Conservation (phyloP, 2,329 filamentous ascomycete species). For the Clonostachys sp. region DNA sequence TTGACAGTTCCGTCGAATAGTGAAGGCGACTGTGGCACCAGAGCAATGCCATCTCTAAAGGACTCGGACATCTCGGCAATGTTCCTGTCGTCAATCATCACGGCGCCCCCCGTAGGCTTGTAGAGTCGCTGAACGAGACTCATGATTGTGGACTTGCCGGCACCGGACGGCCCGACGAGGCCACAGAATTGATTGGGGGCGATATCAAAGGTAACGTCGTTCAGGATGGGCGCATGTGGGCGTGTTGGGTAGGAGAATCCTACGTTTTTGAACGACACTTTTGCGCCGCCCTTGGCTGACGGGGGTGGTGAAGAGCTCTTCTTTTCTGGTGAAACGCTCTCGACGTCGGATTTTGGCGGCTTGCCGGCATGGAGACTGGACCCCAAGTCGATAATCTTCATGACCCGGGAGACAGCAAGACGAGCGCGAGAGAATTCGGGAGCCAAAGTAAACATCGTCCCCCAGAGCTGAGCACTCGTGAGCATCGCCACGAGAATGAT, state of each 20-base stretch:
- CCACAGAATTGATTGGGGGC: slow-evolving; percentile 38
- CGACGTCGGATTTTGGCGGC: slow-evolving; percentile 25
- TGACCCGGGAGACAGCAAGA: slow-evolving; percentile 54
- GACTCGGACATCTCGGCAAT: slow-evolving; percentile 32
- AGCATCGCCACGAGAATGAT: slow-evolving; percentile 69
- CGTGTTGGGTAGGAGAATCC: slow-evolving; percentile 35
- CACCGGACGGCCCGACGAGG: slow-evolving; percentile 38
- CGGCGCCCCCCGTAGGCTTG: slow-evolving; percentile 36
- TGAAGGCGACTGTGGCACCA: slow-evolving; percentile 38
- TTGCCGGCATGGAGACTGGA: slow-evolving; percentile 6
- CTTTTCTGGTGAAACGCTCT: slow-evolving; percentile 21
- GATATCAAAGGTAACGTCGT: slow-evolving; percentile 33
- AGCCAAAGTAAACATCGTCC: slow-evolving; percentile 70
- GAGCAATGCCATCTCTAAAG: slow-evolving; percentile 33
- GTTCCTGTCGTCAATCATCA: slow-evolving; percentile 40
- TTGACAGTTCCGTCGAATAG: slow-evolving; percentile 50
- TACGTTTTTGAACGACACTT: slow-evolving; percentile 34
- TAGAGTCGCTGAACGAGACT: slow-evolving; percentile 48
- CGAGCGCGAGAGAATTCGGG: slow-evolving; percentile 67
- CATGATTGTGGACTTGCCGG: slow-evolving; percentile 42
- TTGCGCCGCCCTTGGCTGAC: slow-evolving; percentile 24
- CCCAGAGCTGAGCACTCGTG: slow-evolving; percentile 68
- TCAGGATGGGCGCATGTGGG: slow-evolving; percentile 24
- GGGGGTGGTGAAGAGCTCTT: slow-evolving; percentile 5
- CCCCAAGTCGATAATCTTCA: slow-evolving; percentile 42